A percentile compares a stretch with the other conserved stretches of the same genome.
Evolutionary conservation across 2,329 filamentous ascomycete species (phyloP).

Genomic region (Cordyceps sp.): DNA sequence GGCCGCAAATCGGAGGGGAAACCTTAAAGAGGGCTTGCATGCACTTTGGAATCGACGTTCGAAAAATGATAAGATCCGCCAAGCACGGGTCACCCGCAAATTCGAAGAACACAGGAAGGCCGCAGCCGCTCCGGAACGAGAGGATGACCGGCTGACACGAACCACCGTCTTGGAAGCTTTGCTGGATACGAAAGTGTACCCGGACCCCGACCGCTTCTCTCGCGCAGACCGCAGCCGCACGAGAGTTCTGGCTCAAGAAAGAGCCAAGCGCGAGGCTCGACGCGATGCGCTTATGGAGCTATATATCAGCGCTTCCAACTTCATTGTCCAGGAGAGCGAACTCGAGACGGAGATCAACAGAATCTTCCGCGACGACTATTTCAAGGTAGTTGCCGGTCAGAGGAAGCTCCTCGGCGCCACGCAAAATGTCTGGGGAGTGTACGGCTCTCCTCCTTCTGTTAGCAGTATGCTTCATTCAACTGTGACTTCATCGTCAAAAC

Average conservation of each 20-base stretch:
- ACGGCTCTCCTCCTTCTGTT: constrained; percentile 28
- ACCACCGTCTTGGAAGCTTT: constrained; percentile 40
- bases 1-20: constrained; percentile 53
- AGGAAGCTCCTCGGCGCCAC: constrained; percentile 15
- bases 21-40: constrained; percentile 53
- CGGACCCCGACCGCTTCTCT: constrained; percentile 45
- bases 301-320: constrained; percentile 74
- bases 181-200: constrained; percentile 31
- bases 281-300: constrained; percentile 65
- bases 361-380: constrained; percentile 53
- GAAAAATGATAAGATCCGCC: constrained; percentile 17
- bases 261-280: constrained; percentile 37
- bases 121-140: constrained; percentile 47
- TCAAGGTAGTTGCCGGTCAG: constrained; percentile 19
- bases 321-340: constrained; percentile 71
- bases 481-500: constrained; percentile 16
- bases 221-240: constrained; percentile 30
- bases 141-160: constrained; percentile 63
- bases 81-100: constrained; percentile 24
- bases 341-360: constrained; percentile 57
- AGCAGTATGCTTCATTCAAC: constrained; percentile 23
- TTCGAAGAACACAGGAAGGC: constrained; percentile 28
- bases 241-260: constrained; percentile 23
- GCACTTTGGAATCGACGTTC: constrained; percentile 53
- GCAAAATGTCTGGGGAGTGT: constrained; percentile 36